phyloP scores from a whole-genome alignment of 345 rosid species.

The Streptanthus diversifolius region DNA sequence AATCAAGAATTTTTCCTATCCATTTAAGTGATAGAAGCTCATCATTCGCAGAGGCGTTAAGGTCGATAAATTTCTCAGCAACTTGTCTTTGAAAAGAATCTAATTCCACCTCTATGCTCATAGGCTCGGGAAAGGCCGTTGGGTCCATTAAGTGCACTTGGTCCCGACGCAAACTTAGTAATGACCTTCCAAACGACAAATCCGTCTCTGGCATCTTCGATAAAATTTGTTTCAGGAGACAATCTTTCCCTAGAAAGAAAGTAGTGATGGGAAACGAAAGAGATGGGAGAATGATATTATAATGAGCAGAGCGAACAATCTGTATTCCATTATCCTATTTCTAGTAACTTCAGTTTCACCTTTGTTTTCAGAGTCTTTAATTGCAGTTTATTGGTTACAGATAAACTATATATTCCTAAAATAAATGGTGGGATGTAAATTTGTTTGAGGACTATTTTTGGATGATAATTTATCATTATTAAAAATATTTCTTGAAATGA shows the following conservation, averaged over 20 bases:
- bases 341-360: conserved; percentile 1
- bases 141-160: conserved; percentile 36
- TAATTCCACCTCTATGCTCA: conserved; percentile 44
- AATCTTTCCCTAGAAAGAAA: neutral
- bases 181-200: conserved; percentile 43
- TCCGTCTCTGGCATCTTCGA: conserved; percentile 54
- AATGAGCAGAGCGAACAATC: neutral
- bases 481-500: neutral
- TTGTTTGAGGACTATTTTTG: neutral
- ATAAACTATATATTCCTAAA: neutral
- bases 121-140: conserved; percentile 15
- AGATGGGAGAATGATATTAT: neutral
- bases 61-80: conserved; percentile 43
- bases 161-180: conserved; percentile 47
- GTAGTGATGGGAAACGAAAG: neutral
- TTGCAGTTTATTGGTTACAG: neutral
- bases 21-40: conserved; percentile 52
- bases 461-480: neutral
- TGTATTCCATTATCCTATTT: neutral
- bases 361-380: neutral
- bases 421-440: neutral
- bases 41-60: conserved; percentile 35
- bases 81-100: conserved; percentile 61
- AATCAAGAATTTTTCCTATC: conserved; percentile 51
- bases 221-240: neutral